phyloP scores from a whole-genome alignment of 2,329 filamentous ascomycete genomes.

The Tolypocladium endophyticum region DNA sequence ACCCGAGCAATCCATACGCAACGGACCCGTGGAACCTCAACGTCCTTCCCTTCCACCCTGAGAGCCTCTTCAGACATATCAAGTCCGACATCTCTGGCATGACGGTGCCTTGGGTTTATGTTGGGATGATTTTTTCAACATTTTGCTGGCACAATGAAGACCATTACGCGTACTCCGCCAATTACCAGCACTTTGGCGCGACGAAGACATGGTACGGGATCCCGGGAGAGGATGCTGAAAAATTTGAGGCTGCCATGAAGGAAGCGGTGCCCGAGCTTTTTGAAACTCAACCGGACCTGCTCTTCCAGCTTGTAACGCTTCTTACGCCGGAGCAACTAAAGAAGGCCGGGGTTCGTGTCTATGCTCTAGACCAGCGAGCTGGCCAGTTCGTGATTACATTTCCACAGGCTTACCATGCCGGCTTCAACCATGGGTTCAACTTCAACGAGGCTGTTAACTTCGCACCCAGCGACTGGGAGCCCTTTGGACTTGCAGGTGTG shows the following conservation, averaged over 20 bases:
- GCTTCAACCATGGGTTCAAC: conserved; percentile 98
- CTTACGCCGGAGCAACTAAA: conserved; percentile 86
- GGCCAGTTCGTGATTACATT: conserved; percentile 96
- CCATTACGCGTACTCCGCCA: conserved; percentile 94
- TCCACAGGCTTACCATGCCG: conserved; percentile 92
- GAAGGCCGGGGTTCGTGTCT: conserved; percentile 87
- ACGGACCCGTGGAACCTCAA: conserved; percentile 95
- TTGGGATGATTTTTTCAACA: conserved; percentile 98
- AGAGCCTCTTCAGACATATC: conserved; percentile 92
- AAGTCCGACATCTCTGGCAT: conserved; percentile 98
- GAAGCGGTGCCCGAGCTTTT: conserved; percentile 94
- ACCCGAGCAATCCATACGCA: conserved; percentile 78
- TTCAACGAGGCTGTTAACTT: conserved; percentile 99
- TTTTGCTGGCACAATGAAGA: conserved; percentile 99
- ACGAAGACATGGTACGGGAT: conserved; percentile 99
- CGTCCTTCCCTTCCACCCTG: conserved; percentile 76
- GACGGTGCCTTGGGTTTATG: conserved; percentile 98
- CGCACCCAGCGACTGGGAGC: conserved; percentile 90
- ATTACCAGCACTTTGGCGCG: conserved; percentile 95
- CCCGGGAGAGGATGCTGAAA: conserved; percentile 83
- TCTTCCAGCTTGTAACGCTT: conserved; percentile 95
- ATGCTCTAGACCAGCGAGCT: conserved; percentile 88
- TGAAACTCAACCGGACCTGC: conserved; percentile 87
- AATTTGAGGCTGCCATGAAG: conserved; percentile 91
- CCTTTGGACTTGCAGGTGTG: conserved; percentile 77